Evolutionary conservation across 192 early-diverging fungal genomes (phyloP), one percentile per base, ranked within the genome.

Genomic region (Coemansia sp.): DNA sequence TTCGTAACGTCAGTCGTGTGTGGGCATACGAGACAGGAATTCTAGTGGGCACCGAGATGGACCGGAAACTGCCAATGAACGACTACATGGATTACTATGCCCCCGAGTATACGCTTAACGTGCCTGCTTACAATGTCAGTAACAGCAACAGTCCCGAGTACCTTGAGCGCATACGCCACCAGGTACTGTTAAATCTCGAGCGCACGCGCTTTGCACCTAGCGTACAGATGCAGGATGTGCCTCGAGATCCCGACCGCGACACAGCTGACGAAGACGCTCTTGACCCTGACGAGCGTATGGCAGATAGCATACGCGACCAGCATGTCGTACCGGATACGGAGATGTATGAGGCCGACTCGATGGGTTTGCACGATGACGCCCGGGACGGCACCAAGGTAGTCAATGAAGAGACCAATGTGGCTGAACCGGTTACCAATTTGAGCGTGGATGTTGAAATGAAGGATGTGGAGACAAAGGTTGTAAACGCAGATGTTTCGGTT

Each of bases 21-120:
- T 96, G 94, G 96, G 87, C 92, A 8, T 98, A 96, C 71, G 96
- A 99, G 65, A 99, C 96, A 4, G 82, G 86, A 10, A 81, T 93
- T 6, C 81, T 91, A 18, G 82, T 91, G 3, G 91, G 89, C 41
- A 76, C 84, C 17, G 87, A 92, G 54, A 73, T 89, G 57, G 77
- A 75, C 23, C 73, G 85, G 54, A 86, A 87, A 41, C 80, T 97
- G 63, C 94, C 95, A 1, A 86, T 87, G 62, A 94, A 92, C 61
- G 87, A 91, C 55, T 99, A 96, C 59, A 89, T 89, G 70, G 87
- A 89, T 57, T 94, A 96, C 79, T 99, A 89, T 78, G 93, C 91
- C 3, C 95, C 94, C 5, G 93, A 98, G 55, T 96, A 90, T 78
- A 82, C 82, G 14, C 78, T 99, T 34, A 88, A 94, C 58, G 90